phyloP scores from a whole-genome alignment of 2,329 filamentous ascomycete species.

The Nemania abortiva region DNA sequence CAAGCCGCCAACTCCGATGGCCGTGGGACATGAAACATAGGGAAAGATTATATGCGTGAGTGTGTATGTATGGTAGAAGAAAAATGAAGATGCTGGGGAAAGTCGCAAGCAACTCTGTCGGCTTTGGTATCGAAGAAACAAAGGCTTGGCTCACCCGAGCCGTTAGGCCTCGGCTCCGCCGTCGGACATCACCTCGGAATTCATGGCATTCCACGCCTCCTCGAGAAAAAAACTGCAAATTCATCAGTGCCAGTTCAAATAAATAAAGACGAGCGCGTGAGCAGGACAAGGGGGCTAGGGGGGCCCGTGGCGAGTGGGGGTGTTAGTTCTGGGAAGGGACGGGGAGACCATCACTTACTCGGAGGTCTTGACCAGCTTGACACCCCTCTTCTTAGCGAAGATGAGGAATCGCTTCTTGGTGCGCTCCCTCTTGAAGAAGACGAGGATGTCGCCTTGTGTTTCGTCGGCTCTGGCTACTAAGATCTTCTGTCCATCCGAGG shows the following conservation, averaged over 20 bases:
- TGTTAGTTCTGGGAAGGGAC: no score
- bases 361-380: constrained; percentile 56
- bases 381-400: constrained; percentile 59
- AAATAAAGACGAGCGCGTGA: background rate
- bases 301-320: no score
- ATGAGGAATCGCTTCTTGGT: constrained; percentile 65
- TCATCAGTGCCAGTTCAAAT: constrained; percentile 19
- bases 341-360: constrained; percentile 54
- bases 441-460: constrained; percentile 61
- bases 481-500: constrained; percentile 57
- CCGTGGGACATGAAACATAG: constrained; percentile 13
- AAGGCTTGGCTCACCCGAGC: background rate
- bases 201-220: constrained; percentile 47
- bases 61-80: background rate
- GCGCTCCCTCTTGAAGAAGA: constrained; percentile 64
- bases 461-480: constrained; percentile 56
- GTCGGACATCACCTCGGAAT: constrained; percentile 46
- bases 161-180: constrained; percentile 39
- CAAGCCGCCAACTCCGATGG: constrained; percentile 32
- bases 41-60: background rate
- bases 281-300: background rate
- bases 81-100: background rate
- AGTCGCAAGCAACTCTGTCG: constrained; percentile 1
- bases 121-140: background rate
- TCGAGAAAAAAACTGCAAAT: constrained; percentile 44